Base-by-base conservation (phyloP, 2,329 filamentous ascomycete genomes). In the Phialophora chinensis region DNA sequence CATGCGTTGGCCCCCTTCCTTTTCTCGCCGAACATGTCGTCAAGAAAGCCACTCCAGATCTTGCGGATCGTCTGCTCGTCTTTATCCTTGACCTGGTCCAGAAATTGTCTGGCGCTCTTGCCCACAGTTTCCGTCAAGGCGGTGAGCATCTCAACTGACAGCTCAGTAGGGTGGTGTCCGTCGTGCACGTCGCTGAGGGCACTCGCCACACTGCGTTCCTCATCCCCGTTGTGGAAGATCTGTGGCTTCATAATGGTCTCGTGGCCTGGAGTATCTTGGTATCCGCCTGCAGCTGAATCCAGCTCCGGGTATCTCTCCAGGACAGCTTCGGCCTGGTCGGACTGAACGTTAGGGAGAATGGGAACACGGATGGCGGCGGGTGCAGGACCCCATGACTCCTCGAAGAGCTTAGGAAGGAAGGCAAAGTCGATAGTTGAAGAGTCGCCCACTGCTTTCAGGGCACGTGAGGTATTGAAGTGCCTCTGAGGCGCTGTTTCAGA, bases 341-440 rank as follows among this genome's bases (percentile, higher is more conserved):
- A 72, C 38, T 73, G 68, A 61, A 73, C 70, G 62, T 81, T 78
- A 65, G 82, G 79, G 63, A 86, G 77, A 70, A 86, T 80, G 65
- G 85, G 85, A 53, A 86, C 81, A 57, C 81, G 80, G 11, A 82
- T 74, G 42, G 77, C 74, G 4, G 72, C 72, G 4, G 79, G 74
- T 31, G 75, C 73, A 54, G 75, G 69, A 33, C 76, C 66, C 14
- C 74, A 67, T 14, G 73, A 59, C 20, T 74, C 71, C 58, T 83
- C 80, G 35, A 82, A 76, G 59, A 79, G 75, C 31, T 82, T 78
- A 42, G 87, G 87, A 71, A 89, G 80, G 78, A 84, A 88, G 72
- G 83, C 83, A 73, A 89, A 88, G 79, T 89, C 87, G 66, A 89
- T 85, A 50, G 86, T 87, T 49, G 85, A 87, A 66, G 77, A 79